Percentiles rank a stretch among this genome's conserved stretches.
Conservation (phyloP, 192 early-diverging fungal genomes). For the Umbelopsis sp. region DNA sequence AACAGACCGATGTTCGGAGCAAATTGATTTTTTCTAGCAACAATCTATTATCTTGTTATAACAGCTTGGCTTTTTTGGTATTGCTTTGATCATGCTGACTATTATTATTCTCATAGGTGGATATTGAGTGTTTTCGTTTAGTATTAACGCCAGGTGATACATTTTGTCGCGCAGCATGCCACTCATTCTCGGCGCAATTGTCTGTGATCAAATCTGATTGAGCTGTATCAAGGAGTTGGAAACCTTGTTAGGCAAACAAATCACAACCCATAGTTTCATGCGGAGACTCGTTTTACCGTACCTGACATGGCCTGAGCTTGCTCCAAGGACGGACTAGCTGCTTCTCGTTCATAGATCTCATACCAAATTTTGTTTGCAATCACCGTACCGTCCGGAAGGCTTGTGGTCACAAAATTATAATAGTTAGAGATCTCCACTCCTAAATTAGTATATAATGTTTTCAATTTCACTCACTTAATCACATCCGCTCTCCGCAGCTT, state of each 20-base stretch:
- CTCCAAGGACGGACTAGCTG: not conserved
- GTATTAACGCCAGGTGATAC: not conserved
- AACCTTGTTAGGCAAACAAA: not conserved
- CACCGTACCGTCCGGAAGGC: constrained; percentile 1
- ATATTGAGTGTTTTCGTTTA: not conserved
- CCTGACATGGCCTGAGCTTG: constrained; percentile 17
- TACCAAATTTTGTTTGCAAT: constrained; percentile 11
- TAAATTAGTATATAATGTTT: not conserved
- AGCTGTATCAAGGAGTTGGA: not conserved
- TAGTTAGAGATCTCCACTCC: not conserved
- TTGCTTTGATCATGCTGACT: not conserved
- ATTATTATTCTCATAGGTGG: not conserved
- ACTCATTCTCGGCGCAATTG: not conserved
- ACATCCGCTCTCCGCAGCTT: constrained; percentile 9
- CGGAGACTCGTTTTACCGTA: constrained; percentile 5
- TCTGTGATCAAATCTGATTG: not conserved
- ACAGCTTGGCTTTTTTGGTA: constrained; percentile 3
- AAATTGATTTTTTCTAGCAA: not conserved
- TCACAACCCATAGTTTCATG: constrained; percentile 1
- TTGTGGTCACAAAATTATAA: not conserved
- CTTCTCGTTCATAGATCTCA: not conserved
- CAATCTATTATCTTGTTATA: not conserved
- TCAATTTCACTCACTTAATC: not conserved
- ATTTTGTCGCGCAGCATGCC: constrained; percentile 1
- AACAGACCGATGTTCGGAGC: not conserved